phyloP scores from a whole-genome alignment of 2,329 filamentous ascomycete species.

The Colletotrichum sp. region DNA sequence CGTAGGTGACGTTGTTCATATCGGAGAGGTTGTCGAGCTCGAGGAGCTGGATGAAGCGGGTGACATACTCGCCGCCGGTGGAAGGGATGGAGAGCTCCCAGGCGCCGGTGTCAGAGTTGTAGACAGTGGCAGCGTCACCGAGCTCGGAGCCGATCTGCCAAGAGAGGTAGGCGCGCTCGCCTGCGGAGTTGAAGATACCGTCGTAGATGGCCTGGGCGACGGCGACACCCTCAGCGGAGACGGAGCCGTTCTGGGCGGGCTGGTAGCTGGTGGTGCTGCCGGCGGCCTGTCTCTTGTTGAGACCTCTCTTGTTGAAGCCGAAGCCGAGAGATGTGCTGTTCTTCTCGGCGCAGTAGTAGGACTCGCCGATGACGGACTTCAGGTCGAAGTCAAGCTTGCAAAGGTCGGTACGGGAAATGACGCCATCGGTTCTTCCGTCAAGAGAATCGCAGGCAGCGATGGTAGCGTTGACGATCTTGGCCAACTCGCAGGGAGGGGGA shows the following conservation, averaged over 20 bases:
- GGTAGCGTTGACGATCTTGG: constrained; percentile 58
- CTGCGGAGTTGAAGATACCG: constrained; percentile 36
- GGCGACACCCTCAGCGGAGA: constrained; percentile 37
- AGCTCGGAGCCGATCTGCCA: constrained; percentile 31
- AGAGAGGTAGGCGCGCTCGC: constrained; percentile 34
- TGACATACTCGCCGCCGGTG: constrained; percentile 40
- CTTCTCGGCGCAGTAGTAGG: constrained; percentile 33
- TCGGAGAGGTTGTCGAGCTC: constrained; percentile 42
- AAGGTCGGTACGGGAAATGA: constrained; percentile 33
- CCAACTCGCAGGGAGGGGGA: constrained; percentile 50
- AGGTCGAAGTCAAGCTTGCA: constrained; percentile 39
- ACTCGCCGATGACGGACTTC: constrained; percentile 32
- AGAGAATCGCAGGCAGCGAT: constrained; percentile 59
- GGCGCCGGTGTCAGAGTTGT: constrained; percentile 33
- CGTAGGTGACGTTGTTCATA: constrained; percentile 57
- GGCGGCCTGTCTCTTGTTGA: constrained; percentile 17
- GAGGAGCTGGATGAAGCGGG: constrained; percentile 44
- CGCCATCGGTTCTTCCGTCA: constrained; percentile 53
- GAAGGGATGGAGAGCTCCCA: constrained; percentile 38
- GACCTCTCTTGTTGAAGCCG: constrained; percentile 27
- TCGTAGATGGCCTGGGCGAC: constrained; percentile 37
- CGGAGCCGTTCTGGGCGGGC: constrained; percentile 37
- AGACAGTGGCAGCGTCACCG: constrained; percentile 34
- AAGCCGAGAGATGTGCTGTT: constrained; percentile 24
- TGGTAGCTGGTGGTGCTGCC: constrained; percentile 25